A percentile compares a stretch with the other conserved stretches of the same genome.
phyloP scores from a whole-genome alignment of 1,284 basidiomycete genomes.

The Apiotrichum gracile region DNA sequence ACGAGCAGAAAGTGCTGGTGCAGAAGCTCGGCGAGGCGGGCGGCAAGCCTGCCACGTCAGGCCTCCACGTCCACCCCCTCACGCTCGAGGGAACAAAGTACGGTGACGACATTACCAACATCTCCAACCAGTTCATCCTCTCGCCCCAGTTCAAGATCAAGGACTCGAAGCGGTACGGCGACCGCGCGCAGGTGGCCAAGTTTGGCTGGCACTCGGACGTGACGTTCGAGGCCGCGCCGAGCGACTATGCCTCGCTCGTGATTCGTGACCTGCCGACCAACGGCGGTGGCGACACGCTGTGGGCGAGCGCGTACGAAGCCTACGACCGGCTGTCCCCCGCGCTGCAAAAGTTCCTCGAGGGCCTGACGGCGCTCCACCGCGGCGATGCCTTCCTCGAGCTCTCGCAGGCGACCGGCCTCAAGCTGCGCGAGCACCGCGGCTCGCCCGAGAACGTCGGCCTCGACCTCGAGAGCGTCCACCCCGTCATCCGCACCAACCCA shows the following conservation, averaged over 20 bases:
- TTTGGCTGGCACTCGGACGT: constrained; percentile 56
- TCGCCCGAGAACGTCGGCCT: constrained; percentile 57
- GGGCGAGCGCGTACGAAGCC: constrained; percentile 56
- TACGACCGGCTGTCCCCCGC: constrained; percentile 60
- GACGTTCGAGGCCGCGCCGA: constrained; percentile 61
- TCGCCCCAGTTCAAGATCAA: constrained; percentile 27
- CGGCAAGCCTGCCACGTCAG: constrained; percentile 55
- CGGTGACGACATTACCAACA: constrained; percentile 53
- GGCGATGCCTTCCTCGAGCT: constrained; percentile 54
- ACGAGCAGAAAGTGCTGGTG: constrained; percentile 51
- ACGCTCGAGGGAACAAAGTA: constrained; percentile 48
- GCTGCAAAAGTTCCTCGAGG: constrained; percentile 55
- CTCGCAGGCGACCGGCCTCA: constrained; percentile 42
- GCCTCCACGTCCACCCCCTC: constrained; percentile 60
- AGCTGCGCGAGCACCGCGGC: constrained; percentile 46
- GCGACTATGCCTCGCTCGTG: constrained; percentile 58
- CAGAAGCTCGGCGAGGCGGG: constrained; percentile 53
- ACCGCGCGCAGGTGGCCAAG: constrained; percentile 60
- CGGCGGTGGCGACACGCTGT: constrained; percentile 49
- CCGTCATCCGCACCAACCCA: constrained; percentile 43
- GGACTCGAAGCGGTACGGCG: constrained; percentile 9
- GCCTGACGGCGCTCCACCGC: constrained; percentile 56
- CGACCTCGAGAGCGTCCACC: constrained; percentile 60
- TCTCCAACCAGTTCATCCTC: constrained; percentile 45
- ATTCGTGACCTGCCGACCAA: constrained; percentile 57